Conservation (phyloP, 2,329 filamentous ascomycete species). For the Penicillium hesseltinei region DNA sequence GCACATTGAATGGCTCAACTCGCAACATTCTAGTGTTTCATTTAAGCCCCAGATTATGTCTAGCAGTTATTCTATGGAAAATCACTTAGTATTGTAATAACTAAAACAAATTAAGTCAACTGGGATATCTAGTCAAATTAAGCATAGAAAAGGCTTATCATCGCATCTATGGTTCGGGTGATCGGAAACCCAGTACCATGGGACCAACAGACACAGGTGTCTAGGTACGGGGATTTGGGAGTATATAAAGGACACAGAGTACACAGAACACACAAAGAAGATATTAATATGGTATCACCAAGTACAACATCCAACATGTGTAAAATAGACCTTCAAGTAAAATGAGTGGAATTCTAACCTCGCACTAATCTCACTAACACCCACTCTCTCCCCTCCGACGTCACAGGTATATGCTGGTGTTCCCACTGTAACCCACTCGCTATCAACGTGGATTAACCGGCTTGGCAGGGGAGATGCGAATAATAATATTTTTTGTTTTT, state of each 20-base stretch:
- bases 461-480: constrained; percentile 18
- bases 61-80: neutral
- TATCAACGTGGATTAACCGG: constrained; percentile 1
- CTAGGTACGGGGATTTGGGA: no score
- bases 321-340: neutral
- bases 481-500: neutral
- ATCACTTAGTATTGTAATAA: neutral
- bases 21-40: neutral
- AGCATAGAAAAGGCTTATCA: constrained; percentile 5
- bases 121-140: neutral
- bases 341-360: neutral
- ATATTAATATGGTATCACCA: neutral
- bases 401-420: constrained; percentile 6
- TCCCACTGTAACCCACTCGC: constrained; percentile 20
- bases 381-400: constrained; percentile 1
- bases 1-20: neutral
- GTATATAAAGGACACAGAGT: neutral
- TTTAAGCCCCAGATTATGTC: neutral
- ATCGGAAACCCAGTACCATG: constrained; percentile 8
- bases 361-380: neutral
- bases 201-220: neutral
- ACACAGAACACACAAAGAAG: neutral
- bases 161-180: constrained; percentile 4
- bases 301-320: neutral
- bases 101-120: neutral